Evolutionary conservation across 495 filamentous ascomycete species (phyloP), one percentile per base, ranked within the genome.

Genomic region (Trichoderma asperelloides): DNA sequence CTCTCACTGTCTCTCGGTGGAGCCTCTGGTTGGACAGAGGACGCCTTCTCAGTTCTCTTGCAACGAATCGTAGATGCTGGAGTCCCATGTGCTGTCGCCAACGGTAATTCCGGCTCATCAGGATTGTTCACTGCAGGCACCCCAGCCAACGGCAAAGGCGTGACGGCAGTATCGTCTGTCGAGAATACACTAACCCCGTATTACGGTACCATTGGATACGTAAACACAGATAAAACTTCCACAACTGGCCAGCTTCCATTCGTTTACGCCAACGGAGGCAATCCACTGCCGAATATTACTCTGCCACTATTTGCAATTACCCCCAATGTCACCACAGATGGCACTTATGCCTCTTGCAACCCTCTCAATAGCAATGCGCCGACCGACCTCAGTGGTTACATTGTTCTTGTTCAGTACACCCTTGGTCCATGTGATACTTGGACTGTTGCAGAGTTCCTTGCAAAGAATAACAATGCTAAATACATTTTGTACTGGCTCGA

Each of bases 1-100:
- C 87, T 87, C 70, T 84, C 85, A 28, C 81, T 82, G 15, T 86
- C 84, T 3, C 81, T 87, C 57, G 85, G 85, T 21, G 79, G 78
- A 0, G 72, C 83, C 21, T 79, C 77, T 0, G 85, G 85, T 11
- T 87, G 84, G 83, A 75, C 75, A 2, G 84, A 86, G 69, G 83
- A 83, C 51, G 77, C 81, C 13, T 86, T 83, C 81, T 78, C 81
- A 16, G 76, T 78, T 15, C 82, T 78, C 3, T 80, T 84, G n/a
- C 79, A 79, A 28, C 77, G 81, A 28, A 85, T 86, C 66, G 84
- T 84, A n/a, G 78, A 80, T 18, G 74, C 78, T 37, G 85, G 85
- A 30, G 79, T 86, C 2, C 82, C 82, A 4, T 81, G 81, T 69
- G 76, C 83, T 28, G 75, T 87, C 21, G 84, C 85, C 37, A 78